Evolutionary conservation across 306 rosid species (phyloP).

Genomic region (Gastrolobium villosum): DNA sequence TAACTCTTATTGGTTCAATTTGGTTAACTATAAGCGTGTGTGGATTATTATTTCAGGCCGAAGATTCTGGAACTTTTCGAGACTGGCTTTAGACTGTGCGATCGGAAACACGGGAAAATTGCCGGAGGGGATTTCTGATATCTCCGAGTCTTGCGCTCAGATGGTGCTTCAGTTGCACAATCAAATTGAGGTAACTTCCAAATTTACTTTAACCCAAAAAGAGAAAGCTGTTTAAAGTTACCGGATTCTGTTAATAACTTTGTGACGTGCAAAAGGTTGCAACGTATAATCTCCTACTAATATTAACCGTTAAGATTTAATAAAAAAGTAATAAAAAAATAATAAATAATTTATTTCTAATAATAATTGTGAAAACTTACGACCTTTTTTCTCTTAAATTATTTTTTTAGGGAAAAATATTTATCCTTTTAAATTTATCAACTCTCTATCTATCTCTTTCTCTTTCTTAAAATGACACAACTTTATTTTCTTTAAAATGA

Average conservation of each 20-base stretch:
- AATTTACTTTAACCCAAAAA: conserved; percentile 34
- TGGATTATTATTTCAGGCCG: conserved; percentile 58
- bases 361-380: too few species aligned
- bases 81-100: conserved; percentile 70
- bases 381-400: too few species aligned
- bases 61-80: conserved; percentile 81
- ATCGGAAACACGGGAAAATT: conserved; percentile 58
- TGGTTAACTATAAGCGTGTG: not conserved
- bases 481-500: too few species aligned
- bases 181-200: conserved; percentile 75
- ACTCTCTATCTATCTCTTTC: too few species aligned
- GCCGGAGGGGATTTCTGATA: conserved; percentile 82
- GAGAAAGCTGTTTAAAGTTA: not conserved
- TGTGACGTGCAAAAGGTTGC: too few species aligned
- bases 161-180: conserved; percentile 90
- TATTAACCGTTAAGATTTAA: too few species aligned
- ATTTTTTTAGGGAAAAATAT: too few species aligned
- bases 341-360: too few species aligned
- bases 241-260: not conserved
- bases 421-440: too few species aligned
- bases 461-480: too few species aligned
- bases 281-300: too few species aligned
- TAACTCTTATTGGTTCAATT: not conserved
- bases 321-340: too few species aligned
- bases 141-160: conserved; percentile 92